phyloP scores from a whole-genome alignment of 352 stramenopile species.

The Phytophthora cryptogea region DNA sequence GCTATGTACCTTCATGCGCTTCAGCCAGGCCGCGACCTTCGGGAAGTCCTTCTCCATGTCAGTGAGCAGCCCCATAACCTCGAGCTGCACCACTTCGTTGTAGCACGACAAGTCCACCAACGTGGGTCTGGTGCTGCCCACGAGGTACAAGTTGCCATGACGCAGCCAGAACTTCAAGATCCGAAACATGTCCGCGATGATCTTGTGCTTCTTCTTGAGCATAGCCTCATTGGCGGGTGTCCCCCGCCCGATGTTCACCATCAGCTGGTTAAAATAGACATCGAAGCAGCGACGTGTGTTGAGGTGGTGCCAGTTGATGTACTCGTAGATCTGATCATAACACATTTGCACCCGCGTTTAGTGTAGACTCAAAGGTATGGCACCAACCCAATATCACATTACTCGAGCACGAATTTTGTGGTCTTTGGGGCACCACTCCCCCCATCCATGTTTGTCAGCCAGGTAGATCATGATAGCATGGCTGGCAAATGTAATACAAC shows the following conservation, averaged over 20 bases:
- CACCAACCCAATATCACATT: slow-evolving; percentile 8
- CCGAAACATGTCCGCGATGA: slow-evolving; percentile 55
- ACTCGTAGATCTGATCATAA: slow-evolving; percentile 66
- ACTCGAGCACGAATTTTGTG: slow-evolving; percentile 66
- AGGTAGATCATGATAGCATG: slow-evolving; percentile 82
- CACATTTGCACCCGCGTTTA: neutral
- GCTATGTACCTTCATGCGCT: slow-evolving; percentile 85
- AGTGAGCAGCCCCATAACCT: slow-evolving; percentile 64
- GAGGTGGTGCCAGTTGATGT: slow-evolving; percentile 82
- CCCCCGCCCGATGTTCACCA: slow-evolving; percentile 55
- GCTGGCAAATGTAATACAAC: slow-evolving; percentile 22
- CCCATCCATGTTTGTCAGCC: slow-evolving; percentile 69
- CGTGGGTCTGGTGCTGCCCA: slow-evolving; percentile 59
- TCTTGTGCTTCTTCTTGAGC: slow-evolving; percentile 58
- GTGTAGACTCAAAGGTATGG: neutral
- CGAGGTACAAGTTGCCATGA: slow-evolving; percentile 60
- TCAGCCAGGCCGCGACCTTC: slow-evolving; percentile 56
- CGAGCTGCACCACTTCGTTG: slow-evolving; percentile 76
- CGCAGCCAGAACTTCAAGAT: slow-evolving; percentile 79
- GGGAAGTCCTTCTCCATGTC: slow-evolving; percentile 56
- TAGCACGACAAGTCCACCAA: slow-evolving; percentile 76
- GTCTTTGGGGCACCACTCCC: slow-evolving; percentile 62
- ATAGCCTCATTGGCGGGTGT: slow-evolving; percentile 49
- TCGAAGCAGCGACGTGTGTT: slow-evolving; percentile 65
- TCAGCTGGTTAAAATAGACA: slow-evolving; percentile 69